Evolutionary conservation across 2,329 filamentous ascomycete species (phyloP).

Genomic region (Colletotrichum graminicola): DNA sequence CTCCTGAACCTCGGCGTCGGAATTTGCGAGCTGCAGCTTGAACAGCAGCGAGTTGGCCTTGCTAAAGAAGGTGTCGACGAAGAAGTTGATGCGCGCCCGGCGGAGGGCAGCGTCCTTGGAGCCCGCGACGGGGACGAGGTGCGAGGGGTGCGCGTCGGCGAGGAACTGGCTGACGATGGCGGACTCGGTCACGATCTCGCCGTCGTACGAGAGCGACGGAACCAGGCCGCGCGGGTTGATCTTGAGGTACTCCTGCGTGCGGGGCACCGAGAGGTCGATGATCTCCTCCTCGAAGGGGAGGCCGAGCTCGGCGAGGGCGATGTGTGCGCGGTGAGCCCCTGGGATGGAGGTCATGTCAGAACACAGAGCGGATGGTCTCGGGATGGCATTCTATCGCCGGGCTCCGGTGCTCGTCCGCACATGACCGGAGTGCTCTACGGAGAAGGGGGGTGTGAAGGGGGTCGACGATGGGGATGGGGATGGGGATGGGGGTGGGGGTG

Average conservation of each 20-base stretch:
- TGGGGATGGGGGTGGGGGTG: no score
- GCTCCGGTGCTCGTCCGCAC: background rate
- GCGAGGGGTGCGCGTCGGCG: slow-evolving; percentile 76
- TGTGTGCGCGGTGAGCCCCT: slow-evolving; percentile 81
- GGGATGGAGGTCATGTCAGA: slow-evolving; percentile 25
- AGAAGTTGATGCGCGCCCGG: slow-evolving; percentile 77
- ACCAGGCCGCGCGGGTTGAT: slow-evolving; percentile 86
- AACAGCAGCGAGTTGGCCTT: slow-evolving; percentile 67
- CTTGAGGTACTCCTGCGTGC: slow-evolving; percentile 79
- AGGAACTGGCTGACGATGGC: slow-evolving; percentile 79
- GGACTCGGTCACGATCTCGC: slow-evolving; percentile 79
- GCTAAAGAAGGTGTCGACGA: slow-evolving; percentile 76
- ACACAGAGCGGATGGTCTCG: background rate
- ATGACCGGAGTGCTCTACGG: background rate
- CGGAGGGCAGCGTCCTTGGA: slow-evolving; percentile 66
- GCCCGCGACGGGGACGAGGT: slow-evolving; percentile 70
- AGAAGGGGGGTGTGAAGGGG: background rate
- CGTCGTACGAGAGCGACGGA: slow-evolving; percentile 75
- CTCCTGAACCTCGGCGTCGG: slow-evolving; percentile 63
- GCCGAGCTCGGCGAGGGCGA: slow-evolving; percentile 74
- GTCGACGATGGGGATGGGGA: no score
- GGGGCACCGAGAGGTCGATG: slow-evolving; percentile 77
- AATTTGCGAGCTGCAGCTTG: slow-evolving; percentile 61
- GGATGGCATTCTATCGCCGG: background rate
- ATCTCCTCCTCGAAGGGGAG: slow-evolving; percentile 77